These are phyloP conservation scores for Raphanus sativus DNA, from an alignment of 345 rosid species.

Conservation along the genomic window DNA sequence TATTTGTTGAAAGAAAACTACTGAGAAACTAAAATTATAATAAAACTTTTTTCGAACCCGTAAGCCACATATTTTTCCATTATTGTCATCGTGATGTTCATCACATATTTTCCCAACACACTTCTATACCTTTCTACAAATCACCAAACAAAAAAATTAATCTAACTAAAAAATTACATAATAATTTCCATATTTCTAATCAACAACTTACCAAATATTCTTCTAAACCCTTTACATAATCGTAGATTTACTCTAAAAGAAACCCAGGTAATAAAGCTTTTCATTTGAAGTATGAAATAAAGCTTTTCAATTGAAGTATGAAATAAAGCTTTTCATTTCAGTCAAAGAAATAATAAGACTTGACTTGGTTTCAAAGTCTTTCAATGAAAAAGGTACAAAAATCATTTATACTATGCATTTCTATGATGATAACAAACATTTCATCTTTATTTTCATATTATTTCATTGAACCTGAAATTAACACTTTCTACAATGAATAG, in stretches of 20 bases:
- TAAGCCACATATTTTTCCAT: neutral
- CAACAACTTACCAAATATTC: neutral
- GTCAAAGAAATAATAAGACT: neutral
- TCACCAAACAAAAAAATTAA: too few relatives aligned
- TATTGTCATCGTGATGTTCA: too few relatives aligned
- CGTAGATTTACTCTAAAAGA: neutral
- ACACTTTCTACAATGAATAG: constrained; percentile 6
- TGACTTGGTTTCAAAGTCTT: neutral
- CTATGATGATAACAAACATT: neutral
- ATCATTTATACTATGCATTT: neutral
- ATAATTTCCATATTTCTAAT: neutral
- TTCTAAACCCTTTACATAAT: neutral
- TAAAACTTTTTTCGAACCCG: too few relatives aligned
- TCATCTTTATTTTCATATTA: neutral
- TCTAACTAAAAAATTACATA: too few relatives aligned
- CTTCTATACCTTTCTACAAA: neutral
- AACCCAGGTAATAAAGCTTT: too few relatives aligned
- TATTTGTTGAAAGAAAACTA: neutral
- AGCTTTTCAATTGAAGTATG: too few relatives aligned
- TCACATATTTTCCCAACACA: neutral
- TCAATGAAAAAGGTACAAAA: neutral
- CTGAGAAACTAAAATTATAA: too few relatives aligned
- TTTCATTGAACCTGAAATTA: too few relatives aligned
- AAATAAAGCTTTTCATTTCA: too few relatives aligned
- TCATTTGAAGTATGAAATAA: too few relatives aligned